Evolutionary conservation across 352 stramenopile genomes (phyloP), one percentile per base, ranked within the genome.

Genomic region (Lagenidium giganteum): DNA sequence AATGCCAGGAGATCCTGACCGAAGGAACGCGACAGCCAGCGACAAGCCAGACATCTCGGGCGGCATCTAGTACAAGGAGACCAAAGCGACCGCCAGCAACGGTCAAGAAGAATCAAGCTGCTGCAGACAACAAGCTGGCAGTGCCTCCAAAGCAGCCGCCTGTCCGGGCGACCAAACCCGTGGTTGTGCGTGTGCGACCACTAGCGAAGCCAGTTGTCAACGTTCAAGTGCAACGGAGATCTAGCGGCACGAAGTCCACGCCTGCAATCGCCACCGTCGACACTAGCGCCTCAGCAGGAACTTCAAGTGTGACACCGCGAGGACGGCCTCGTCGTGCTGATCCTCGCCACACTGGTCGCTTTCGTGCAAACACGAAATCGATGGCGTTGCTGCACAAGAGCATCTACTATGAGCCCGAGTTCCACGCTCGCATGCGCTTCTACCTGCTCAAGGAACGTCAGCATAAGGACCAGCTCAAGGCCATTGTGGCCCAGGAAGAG

Each of bases 341-440:
- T n/a, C n/a, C n/a, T n/a, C n/a, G n/a, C n/a, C n/a, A n/a, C n/a
- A n/a, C n/a, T n/a, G n/a, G n/a, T 42, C 11, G 9, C 4, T 35
- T 56, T 18, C 57, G 51, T 7, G 36, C 40, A 11, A 70, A 48
- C 22, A 50, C 49, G 17, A 39, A 27, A 3, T 88, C 76, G 0
- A 51, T 58, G 39, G 48, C 64, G 18, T 48, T 84, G 11, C 46
- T 84, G 24, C 57, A 57, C 9, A 51, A 56, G 35, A 86, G 72
- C 32, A 29, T 51, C 14, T 70, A 64, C 29, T 83, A 80, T 30
- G 69, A 86, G 32, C 60, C 70, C 0, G 57, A 86, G 30, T 87
- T 89, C 30, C 76, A 87, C 25, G 55, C 51, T 11, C 70, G 76
- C 7, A 71, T 89, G 65, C 65, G 61, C 17, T 50, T 70, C 20